Percentiles rank a stretch among this genome's conserved stretches.
Evolutionary conservation across 352 stramenopile genomes (phyloP).

Genomic region (Peronospora farinosa): DNA sequence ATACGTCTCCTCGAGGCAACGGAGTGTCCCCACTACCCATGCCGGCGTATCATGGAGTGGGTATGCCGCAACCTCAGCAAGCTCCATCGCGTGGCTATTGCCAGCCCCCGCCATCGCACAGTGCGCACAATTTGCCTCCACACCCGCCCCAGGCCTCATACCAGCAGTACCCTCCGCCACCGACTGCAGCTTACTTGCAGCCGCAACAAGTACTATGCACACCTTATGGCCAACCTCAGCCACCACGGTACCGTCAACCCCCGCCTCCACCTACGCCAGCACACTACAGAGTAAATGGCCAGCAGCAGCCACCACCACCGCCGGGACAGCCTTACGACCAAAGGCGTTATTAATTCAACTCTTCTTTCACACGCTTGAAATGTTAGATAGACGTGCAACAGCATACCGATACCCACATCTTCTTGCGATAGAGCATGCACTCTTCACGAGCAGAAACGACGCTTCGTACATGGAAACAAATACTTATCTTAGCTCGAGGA

Average conservation of each 20-base stretch:
- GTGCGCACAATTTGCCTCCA: slow-evolving; percentile 23
- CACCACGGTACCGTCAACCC: slow-evolving; percentile 14
- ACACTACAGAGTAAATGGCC: slow-evolving; percentile 20
- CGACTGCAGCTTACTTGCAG: slow-evolving; percentile 12
- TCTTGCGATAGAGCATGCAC: slow-evolving; percentile 1
- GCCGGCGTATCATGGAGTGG: slow-evolving; percentile 22
- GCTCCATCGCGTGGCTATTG: slow-evolving; percentile 20
- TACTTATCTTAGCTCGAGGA: slow-evolving; percentile 11
- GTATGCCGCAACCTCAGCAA: slow-evolving; percentile 24
- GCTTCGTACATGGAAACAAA: not conserved
- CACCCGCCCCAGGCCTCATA: slow-evolving; percentile 23
- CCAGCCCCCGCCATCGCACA: slow-evolving; percentile 24
- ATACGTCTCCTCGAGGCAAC: slow-evolving; percentile 29
- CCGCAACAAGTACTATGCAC: slow-evolving; percentile 11
- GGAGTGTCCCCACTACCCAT: slow-evolving; percentile 20
- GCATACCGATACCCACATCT: not conserved
- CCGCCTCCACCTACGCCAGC: slow-evolving; percentile 11
- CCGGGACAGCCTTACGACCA: slow-evolving; percentile 31
- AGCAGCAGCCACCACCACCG: slow-evolving; percentile 15
- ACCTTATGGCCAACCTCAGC: slow-evolving; percentile 13
- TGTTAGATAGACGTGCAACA: slow-evolving; percentile 27
- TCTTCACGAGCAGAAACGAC: not conserved
- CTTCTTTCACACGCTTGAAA: slow-evolving; percentile 20
- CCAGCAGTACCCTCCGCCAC: slow-evolving; percentile 25
- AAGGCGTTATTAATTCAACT: slow-evolving; percentile 17